Evolutionary conservation across 768 basidiomycete genomes (phyloP).

Genomic region (Inosperma sp.): DNA sequence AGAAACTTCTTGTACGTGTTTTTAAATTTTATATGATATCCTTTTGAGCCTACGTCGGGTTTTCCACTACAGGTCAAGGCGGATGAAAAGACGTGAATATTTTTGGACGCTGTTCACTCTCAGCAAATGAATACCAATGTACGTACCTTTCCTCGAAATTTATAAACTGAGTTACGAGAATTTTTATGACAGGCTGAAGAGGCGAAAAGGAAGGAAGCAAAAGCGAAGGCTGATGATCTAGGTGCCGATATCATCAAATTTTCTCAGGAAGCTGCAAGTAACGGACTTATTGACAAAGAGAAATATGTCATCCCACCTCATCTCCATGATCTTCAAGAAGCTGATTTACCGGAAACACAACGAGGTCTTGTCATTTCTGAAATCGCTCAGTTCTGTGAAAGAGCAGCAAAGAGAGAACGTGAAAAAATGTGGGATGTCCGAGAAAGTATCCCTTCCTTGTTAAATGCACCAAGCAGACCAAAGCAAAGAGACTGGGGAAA

Average conservation of each 20-base stretch:
- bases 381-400: constrained; percentile 94
- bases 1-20: constrained; percentile 57
- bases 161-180: constrained; percentile 1
- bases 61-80: constrained; percentile 68
- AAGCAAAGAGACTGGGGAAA: constrained; percentile 80
- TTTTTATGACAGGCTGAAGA: constrained; percentile 59
- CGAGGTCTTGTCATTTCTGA: constrained; percentile 93
- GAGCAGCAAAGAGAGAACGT: constrained; percentile 84
- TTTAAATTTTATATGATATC: constrained; percentile 30
- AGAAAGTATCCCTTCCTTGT: constrained; percentile 47
- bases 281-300: constrained; percentile 74
- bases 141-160: constrained; percentile 29
- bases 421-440: constrained; percentile 82
- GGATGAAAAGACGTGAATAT: constrained; percentile 89
- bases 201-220: constrained; percentile 54
- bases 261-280: constrained; percentile 72
- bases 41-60: constrained; percentile 43
- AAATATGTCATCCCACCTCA: constrained; percentile 94
- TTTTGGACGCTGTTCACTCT: constrained; percentile 80
- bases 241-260: constrained; percentile 67
- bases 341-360: constrained; percentile 91
- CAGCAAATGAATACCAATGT: constrained; percentile 82
- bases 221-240: constrained; percentile 57
- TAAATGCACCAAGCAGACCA: constrained; percentile 61
- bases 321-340: constrained; percentile 92